These are phyloP conservation scores for Pestalotiopsis sp. DNA, from an alignment of 2,329 filamentous ascomycete species.

Conservation along the genomic window DNA sequence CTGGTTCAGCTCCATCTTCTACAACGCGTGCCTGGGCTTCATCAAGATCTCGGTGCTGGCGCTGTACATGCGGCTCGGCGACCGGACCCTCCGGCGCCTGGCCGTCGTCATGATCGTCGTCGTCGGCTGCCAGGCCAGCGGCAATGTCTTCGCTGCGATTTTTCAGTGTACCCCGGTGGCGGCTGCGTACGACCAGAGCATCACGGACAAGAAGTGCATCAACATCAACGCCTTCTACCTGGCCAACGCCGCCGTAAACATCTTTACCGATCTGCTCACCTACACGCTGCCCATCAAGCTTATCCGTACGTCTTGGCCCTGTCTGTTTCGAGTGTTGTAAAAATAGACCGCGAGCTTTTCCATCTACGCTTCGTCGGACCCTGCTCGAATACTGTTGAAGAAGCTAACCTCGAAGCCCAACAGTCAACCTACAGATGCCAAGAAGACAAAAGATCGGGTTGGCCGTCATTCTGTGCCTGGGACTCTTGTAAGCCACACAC, in stretches of 20 bases:
- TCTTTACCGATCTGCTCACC: slow-evolving; percentile 47
- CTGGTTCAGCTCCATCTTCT: slow-evolving; percentile 50
- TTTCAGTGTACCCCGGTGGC: slow-evolving; percentile 46
- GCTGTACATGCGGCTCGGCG: slow-evolving; percentile 47
- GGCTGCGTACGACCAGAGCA: slow-evolving; percentile 39
- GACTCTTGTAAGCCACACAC: slow-evolving; percentile 37
- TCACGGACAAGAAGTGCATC: slow-evolving; percentile 40
- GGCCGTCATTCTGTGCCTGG: slow-evolving; percentile 44
- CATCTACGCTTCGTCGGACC: no score
- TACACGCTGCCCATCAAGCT: slow-evolving; percentile 47
- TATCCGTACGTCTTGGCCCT: slow-evolving; percentile 24
- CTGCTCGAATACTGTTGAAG: neutral
- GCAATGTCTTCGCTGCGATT: slow-evolving; percentile 41
- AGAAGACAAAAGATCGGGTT: slow-evolving; percentile 46
- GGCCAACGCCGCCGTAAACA: slow-evolving; percentile 48
- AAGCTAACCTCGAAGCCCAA: neutral
- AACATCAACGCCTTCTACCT: slow-evolving; percentile 50
- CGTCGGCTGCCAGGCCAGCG: slow-evolving; percentile 40
- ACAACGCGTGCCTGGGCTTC: slow-evolving; percentile 48
- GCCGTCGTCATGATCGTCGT: slow-evolving; percentile 42
- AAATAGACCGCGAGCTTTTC: no score
- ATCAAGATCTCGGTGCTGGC: slow-evolving; percentile 50
- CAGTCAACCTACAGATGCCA: slow-evolving; percentile 43
- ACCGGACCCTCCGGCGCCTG: slow-evolving; percentile 36
- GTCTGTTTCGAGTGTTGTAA: neutral